Evolutionary conservation across 352 stramenopile genomes (phyloP).

Genomic region (Globisporangium canariense): DNA sequence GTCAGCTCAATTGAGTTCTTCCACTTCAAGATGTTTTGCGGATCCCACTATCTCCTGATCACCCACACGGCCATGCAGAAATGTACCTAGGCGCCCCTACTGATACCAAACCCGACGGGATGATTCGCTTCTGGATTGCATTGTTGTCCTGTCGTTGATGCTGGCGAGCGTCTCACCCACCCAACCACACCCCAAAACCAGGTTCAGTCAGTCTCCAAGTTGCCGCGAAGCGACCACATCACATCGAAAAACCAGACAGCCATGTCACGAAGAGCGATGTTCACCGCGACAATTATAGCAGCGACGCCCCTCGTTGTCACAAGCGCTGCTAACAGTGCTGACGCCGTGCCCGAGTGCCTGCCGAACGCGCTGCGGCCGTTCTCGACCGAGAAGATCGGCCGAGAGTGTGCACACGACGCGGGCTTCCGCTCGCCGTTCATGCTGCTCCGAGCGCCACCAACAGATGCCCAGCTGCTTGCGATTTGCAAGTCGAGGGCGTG

Average conservation of each 20-base stretch:
- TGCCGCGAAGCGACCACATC: neutral
- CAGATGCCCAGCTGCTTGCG: slow-evolving; percentile 6
- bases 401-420: slow-evolving; percentile 9
- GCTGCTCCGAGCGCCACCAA: slow-evolving; percentile 5
- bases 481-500: slow-evolving; percentile 15
- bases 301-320: neutral
- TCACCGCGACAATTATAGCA: neutral
- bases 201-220: neutral
- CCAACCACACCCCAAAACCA: neutral
- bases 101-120: neutral
- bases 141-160: neutral
- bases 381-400: neutral
- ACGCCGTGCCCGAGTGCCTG: neutral
- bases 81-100: neutral
- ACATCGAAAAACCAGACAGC: neutral
- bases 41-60: neutral
- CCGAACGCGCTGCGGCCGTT: slow-evolving; percentile 6
- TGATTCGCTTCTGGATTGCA: neutral
- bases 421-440: slow-evolving; percentile 7
- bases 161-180: neutral
- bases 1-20: neutral
- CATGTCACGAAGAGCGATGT: slow-evolving; percentile 2
- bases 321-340: neutral
- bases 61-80: neutral
- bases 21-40: neutral